Evolutionary conservation across 1,284 basidiomycete species (phyloP).

Genomic region (Heterobasidion parviporum): DNA sequence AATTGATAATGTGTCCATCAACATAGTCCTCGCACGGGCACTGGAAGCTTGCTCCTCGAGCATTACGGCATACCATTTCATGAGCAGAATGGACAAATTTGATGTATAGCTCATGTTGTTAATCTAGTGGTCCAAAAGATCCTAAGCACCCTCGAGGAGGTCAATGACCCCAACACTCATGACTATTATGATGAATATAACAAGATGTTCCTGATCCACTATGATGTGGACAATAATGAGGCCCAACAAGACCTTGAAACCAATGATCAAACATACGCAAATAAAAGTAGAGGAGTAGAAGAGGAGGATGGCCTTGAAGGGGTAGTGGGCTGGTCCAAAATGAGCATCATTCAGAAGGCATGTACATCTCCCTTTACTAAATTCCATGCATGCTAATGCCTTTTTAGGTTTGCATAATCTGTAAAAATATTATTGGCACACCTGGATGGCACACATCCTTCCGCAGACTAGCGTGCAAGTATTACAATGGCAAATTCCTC

Average conservation of each 20-base stretch:
- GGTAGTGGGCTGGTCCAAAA: background rate
- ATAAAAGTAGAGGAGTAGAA: background rate
- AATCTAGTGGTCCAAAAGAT: conserved; percentile 29
- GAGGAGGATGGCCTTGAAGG: background rate
- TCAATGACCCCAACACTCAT: conserved; percentile 17
- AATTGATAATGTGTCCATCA: conserved; percentile 19
- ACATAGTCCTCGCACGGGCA: conserved; percentile 8
- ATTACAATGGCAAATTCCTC: background rate
- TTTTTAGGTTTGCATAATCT: background rate
- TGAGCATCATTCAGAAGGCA: background rate
- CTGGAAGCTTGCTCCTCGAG: conserved; percentile 6
- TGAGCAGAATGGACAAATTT: conserved; percentile 10
- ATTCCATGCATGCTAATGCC: background rate
- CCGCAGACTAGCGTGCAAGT: background rate
- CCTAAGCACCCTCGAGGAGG: conserved; percentile 17
- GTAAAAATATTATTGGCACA: background rate
- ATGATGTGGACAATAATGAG: background rate
- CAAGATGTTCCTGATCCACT: background rate
- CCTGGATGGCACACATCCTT: background rate
- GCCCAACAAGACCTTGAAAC: background rate
- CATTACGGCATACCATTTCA: conserved; percentile 5
- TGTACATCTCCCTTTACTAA: background rate
- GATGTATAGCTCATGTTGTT: conserved; percentile 22
- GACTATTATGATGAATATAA: conserved; percentile 17
- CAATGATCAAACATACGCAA: background rate